Evolutionary conservation across 345 rosid genomes (phyloP).

Genomic region (Eucalyptus regnans): DNA sequence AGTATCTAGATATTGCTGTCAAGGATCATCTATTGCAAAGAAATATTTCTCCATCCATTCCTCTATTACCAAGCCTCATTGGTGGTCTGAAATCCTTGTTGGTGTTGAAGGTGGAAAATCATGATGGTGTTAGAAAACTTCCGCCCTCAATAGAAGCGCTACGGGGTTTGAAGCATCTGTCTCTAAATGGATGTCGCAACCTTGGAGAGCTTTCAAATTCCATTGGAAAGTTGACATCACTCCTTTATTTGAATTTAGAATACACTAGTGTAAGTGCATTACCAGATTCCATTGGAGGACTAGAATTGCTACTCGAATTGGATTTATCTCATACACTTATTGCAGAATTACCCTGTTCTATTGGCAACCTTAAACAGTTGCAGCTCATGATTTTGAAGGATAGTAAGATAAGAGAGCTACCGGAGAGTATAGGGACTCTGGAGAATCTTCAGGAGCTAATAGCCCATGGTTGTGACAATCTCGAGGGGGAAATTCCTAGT

Average conservation of each 20-base stretch:
- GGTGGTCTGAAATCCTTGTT: too few relatives aligned
- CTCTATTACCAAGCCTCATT: too few relatives aligned
- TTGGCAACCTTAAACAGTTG: not conserved
- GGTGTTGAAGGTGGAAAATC: too few relatives aligned
- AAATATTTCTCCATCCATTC: too few relatives aligned
- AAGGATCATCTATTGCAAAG: rapidly evolving
- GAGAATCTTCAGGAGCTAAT: not conserved
- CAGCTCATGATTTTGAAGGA: not conserved
- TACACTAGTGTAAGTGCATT: not conserved
- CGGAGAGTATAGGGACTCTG: not conserved
- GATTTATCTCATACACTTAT: rapidly evolving
- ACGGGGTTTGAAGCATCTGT: not conserved
- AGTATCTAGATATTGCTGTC: not conserved
- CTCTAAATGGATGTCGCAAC: not conserved
- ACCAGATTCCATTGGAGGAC: not conserved
- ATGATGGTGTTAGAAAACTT: not conserved
- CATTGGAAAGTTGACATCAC: not conserved
- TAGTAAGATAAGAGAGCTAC: not conserved
- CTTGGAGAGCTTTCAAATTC: not conserved
- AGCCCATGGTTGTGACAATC: not conserved
- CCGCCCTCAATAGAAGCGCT: not conserved
- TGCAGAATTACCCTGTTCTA: not conserved
- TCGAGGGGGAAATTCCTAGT: not conserved
- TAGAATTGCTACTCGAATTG: not conserved
- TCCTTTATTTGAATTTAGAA: not conserved